Percentiles rank a stretch among this genome's conserved stretches.
Evolutionary conservation across 768 basidiomycete genomes (phyloP).

Genomic region (Asterophora lycoperdoides): DNA sequence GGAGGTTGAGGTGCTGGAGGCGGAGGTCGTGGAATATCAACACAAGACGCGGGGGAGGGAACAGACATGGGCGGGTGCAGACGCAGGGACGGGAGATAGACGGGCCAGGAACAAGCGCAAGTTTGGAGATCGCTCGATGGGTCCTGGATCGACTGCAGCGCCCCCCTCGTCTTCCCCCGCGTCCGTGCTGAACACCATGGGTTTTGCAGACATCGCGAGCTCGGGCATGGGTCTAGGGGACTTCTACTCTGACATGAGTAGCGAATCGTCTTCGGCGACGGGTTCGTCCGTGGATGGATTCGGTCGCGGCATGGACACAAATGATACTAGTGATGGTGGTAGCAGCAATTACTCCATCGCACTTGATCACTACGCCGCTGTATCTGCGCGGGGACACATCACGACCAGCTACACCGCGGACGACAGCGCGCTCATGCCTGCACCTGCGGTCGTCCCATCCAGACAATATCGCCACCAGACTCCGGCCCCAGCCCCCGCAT

Average conservation of each 20-base stretch:
- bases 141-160: background rate
- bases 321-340: background rate
- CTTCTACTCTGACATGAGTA: background rate
- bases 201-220: background rate
- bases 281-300: too few relatives aligned
- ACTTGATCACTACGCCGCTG: background rate
- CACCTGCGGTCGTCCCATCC: background rate
- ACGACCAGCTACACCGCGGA: background rate
- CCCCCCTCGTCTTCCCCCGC: background rate
- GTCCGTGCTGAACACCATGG: background rate
- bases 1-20: conserved; percentile 40
- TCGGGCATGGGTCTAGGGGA: background rate
- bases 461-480: background rate
- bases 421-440: background rate
- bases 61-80: background rate
- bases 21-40: background rate
- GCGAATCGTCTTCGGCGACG: too few relatives aligned
- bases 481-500: too few relatives aligned
- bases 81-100: background rate
- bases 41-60: background rate
- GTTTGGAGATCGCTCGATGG: too few relatives aligned
- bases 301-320: too few relatives aligned
- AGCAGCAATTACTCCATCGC: background rate
- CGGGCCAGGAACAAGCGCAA: background rate
- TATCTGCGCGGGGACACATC: background rate